Percentiles rank a stretch among this genome's conserved stretches.
These are phyloP conservation scores for Fusarium annulatum DNA, from an alignment of 2,329 filamentous ascomycete species.

Conservation along the genomic window DNA sequence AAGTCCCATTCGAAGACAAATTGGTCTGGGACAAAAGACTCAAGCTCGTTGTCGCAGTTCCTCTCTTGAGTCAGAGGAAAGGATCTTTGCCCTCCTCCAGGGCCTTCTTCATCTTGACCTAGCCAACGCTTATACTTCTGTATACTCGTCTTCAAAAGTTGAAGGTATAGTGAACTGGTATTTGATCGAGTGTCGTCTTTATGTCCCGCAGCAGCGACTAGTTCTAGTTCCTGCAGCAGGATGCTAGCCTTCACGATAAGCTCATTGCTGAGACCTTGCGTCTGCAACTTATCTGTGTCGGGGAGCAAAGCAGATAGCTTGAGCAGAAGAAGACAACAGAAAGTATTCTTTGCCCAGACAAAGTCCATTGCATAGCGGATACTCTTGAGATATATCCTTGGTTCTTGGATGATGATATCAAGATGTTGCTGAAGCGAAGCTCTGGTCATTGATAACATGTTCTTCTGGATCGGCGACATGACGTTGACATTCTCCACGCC, in stretches of 20 bases:
- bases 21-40: constrained; percentile 15
- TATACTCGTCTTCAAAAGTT: constrained; percentile 9
- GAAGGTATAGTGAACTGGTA: constrained; percentile 2
- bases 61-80: neutral
- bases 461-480: constrained; percentile 4
- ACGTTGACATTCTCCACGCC: constrained; percentile 20
- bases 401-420: constrained; percentile 11
- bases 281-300: accelerated
- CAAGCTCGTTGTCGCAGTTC: neutral
- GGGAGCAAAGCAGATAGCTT: constrained; percentile 6
- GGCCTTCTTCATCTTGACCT: neutral
- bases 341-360: constrained; percentile 18
- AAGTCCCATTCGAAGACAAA: constrained; percentile 28
- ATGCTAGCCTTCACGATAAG: neutral
- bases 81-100: accelerated
- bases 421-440: constrained; percentile 9
- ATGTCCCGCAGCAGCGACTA: neutral
- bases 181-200: constrained; percentile 12
- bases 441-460: constrained; percentile 8
- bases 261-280: neutral
- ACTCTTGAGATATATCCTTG: constrained; percentile 13
- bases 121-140: constrained; percentile 20
- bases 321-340: constrained; percentile 12
- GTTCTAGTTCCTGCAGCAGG: neutral
- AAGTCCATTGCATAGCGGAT: constrained; percentile 23